Percentiles rank a stretch among this genome's conserved stretches.
These are phyloP conservation scores for Phytopythium aichiense DNA, from an alignment of 352 stramenopile genomes.

Conservation along the genomic window DNA sequence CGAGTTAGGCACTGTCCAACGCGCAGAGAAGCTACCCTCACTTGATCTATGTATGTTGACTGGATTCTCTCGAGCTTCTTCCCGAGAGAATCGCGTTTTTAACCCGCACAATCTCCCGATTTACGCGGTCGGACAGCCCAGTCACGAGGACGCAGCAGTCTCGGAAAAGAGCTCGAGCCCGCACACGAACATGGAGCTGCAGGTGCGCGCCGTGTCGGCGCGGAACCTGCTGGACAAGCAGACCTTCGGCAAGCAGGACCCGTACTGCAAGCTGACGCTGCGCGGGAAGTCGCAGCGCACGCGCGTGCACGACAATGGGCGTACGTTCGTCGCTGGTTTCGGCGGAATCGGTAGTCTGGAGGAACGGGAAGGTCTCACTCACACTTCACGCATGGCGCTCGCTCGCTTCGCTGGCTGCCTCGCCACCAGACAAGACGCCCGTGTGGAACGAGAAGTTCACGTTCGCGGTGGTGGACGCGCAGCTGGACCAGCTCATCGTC, in stretches of 20 bases:
- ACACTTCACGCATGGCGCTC: neutral
- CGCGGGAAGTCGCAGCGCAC: constrained; percentile 65
- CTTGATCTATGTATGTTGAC: neutral
- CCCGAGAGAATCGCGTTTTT: neutral
- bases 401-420: neutral
- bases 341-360: neutral
- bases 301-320: constrained; percentile 80
- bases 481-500: constrained; percentile 70
- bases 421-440: constrained; percentile 53
- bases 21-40: neutral
- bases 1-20: neutral
- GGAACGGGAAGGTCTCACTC: too few relatives aligned
- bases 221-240: constrained; percentile 83
- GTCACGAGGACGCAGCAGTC: too few relatives aligned
- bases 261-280: constrained; percentile 72
- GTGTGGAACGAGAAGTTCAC: constrained; percentile 85
- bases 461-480: constrained; percentile 65
- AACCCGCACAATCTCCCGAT: neutral
- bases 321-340: constrained; percentile 22
- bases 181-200: constrained; percentile 48
- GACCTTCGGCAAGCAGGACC: constrained; percentile 82
- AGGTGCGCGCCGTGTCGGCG: constrained; percentile 72
- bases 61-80: neutral
- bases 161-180: too few relatives aligned
- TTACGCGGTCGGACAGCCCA: neutral